A percentile compares a stretch with the other conserved stretches of the same genome.
phyloP scores from a whole-genome alignment of 257 asterid species.

The Vinca minor region DNA sequence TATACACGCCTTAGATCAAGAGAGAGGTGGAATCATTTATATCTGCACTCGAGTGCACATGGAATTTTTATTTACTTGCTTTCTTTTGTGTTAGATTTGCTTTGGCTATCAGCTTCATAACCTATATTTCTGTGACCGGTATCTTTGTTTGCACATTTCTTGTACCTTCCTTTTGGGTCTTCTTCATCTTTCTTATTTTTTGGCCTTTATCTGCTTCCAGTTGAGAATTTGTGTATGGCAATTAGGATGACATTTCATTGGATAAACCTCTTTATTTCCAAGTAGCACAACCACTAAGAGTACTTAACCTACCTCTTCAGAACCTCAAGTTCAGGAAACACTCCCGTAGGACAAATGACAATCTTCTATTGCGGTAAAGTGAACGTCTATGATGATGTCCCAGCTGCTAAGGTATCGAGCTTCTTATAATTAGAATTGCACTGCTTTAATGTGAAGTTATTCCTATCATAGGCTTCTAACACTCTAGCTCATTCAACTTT shows the following conservation, averaged over 20 bases:
- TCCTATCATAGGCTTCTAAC: constrained; percentile 11
- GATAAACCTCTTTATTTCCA: constrained; percentile 8
- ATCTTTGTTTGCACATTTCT: no score
- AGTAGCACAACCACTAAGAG: constrained; percentile 2
- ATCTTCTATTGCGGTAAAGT: constrained; percentile 85
- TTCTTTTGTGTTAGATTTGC: no score
- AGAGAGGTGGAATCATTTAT: no score
- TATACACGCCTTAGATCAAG: no score
- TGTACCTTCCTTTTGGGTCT: no score
- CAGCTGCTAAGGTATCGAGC: constrained; percentile 66
- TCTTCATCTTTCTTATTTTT: no score
- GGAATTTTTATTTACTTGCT: no score
- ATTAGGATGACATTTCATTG: constrained; percentile 6
- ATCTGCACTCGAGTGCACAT: no score
- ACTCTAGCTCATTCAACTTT: constrained; percentile 14
- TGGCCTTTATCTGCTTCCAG: not conserved
- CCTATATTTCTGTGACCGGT: no score
- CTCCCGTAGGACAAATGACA: constrained; percentile 71
- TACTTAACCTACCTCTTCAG: constrained; percentile 25
- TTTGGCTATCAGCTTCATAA: no score
- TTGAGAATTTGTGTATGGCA: not conserved
- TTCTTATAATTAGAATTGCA: constrained; percentile 7
- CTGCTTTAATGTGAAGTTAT: not conserved
- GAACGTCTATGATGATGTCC: constrained; percentile 81
- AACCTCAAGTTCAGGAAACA: constrained; percentile 33